Conservation (phyloP, 2,329 filamentous ascomycete genomes). For the Colletotrichum tropicicola region DNA sequence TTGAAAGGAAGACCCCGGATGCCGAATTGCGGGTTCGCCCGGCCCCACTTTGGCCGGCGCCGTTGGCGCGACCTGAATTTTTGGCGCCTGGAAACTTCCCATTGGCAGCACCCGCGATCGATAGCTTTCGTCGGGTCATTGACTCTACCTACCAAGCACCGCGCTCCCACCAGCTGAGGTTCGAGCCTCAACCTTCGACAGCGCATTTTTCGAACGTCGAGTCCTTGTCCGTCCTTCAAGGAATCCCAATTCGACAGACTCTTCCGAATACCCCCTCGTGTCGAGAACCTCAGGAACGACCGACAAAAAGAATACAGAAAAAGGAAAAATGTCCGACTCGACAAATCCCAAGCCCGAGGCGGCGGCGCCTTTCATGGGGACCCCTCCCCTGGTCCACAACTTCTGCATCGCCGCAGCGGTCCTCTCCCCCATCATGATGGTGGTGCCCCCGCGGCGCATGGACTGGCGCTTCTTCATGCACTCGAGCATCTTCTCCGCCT, state of each 20-base stretch:
- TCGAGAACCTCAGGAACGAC: too few relatives aligned
- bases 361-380: constrained; percentile 18
- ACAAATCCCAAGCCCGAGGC: constrained; percentile 18
- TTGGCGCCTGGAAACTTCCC: constrained; percentile 9
- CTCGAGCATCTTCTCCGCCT: constrained; percentile 58
- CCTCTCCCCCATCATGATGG: constrained; percentile 55
- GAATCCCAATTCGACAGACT: neutral
- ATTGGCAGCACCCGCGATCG: neutral
- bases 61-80: constrained; percentile 7
- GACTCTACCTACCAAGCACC: neutral
- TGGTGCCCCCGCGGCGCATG: constrained; percentile 60
- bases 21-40: neutral
- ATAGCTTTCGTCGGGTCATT: too few relatives aligned
- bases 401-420: constrained; percentile 57
- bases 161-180: neutral
- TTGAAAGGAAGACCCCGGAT: too few relatives aligned
- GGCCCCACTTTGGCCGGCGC: constrained; percentile 13
- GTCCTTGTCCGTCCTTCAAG: too few relatives aligned
- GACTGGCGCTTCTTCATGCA: constrained; percentile 62
- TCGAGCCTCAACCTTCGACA: neutral
- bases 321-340: constrained; percentile 22
- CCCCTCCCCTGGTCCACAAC: constrained; percentile 52
- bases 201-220: too few relatives aligned
- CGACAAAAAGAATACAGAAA: neutral
- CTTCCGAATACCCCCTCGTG: neutral